A percentile compares a stretch with the other conserved stretches of the same genome.
Conservation (phyloP, 805 yeast species). For the Monosporozyma unispora region DNA sequence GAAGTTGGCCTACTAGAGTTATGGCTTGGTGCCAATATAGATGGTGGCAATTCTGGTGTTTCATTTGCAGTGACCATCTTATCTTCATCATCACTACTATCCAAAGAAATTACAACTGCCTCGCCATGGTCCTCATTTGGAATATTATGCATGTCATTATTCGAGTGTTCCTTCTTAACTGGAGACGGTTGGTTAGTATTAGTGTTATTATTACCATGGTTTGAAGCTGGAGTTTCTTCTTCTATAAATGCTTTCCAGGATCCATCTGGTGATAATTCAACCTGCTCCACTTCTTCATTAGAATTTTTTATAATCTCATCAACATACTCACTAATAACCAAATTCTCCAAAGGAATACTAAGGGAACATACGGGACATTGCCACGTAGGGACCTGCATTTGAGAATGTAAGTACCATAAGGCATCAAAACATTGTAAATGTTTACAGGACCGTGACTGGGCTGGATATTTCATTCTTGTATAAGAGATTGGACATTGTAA, state of each 20-base stretch:
- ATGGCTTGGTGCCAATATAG: background rate
- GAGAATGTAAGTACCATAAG: conserved; percentile 59
- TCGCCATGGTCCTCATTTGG: background rate
- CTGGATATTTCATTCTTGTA: conserved; percentile 61
- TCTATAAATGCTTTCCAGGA: conserved; percentile 46
- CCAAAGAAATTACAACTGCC: conserved; percentile 33
- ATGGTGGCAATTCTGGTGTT: background rate
- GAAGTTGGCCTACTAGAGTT: background rate
- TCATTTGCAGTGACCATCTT: background rate
- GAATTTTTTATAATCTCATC: conserved; percentile 49
- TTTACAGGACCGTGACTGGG: conserved; percentile 57
- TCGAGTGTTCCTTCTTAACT: conserved; percentile 7
- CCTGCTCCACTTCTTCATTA: conserved; percentile 48
- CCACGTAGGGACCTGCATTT: conserved; percentile 78
- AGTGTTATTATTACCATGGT: background rate
- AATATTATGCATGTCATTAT: background rate
- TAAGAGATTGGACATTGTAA: conserved; percentile 75
- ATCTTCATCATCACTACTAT: conserved; percentile 35
- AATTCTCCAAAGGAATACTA: conserved; percentile 41
- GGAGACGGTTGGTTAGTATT: conserved; percentile 1
- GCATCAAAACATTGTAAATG: conserved; percentile 91
- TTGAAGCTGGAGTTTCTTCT: conserved; percentile 11
- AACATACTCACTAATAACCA: conserved; percentile 70
- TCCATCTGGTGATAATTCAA: conserved; percentile 65
- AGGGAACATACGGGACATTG: conserved; percentile 73